These are phyloP conservation scores for Hippophae gyantsensis DNA, from an alignment of 306 rosid species.

Conservation along the genomic window DNA sequence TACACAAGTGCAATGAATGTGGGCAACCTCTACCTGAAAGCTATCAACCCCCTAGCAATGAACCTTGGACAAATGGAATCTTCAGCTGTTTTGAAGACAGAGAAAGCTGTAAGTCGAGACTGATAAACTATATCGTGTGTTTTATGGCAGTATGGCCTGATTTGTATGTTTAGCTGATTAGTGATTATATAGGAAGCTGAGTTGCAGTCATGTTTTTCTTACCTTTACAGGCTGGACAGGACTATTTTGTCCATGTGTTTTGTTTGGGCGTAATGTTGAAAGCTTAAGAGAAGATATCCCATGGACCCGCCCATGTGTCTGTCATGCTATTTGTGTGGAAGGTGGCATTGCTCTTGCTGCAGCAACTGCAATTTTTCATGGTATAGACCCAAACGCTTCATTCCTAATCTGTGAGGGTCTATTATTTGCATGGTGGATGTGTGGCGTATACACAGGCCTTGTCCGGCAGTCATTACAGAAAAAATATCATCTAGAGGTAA, in stretches of 20 bases:
- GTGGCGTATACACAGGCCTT: slow-evolving; percentile 84
- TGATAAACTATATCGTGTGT: slow-evolving; percentile 7
- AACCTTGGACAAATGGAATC: slow-evolving; percentile 94
- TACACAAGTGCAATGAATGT: slow-evolving; percentile 72
- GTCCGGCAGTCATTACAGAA: slow-evolving; percentile 82
- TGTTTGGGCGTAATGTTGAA: slow-evolving; percentile 84
- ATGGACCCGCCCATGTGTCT: slow-evolving; percentile 74
- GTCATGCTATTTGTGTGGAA: slow-evolving; percentile 88
- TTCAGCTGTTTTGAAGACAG: slow-evolving; percentile 80
- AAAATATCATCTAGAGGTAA: slow-evolving; percentile 89
- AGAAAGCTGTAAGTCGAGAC: slow-evolving; percentile 72
- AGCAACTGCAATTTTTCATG: slow-evolving; percentile 53
- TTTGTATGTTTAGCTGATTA: neutral
- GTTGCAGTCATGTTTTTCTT: neutral
- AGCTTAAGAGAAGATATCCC: slow-evolving; percentile 64
- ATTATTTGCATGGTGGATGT: slow-evolving; percentile 96
- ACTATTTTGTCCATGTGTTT: slow-evolving; percentile 82
- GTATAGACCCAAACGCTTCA: slow-evolving; percentile 50
- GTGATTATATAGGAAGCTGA: neutral
- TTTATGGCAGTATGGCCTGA: neutral
- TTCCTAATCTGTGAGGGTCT: slow-evolving; percentile 81
- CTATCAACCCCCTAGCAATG: slow-evolving; percentile 83
- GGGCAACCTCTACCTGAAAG: slow-evolving; percentile 91
- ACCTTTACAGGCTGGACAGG: slow-evolving; percentile 68
- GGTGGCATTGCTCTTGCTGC: slow-evolving; percentile 86